phyloP scores from a whole-genome alignment of 345 rosid genomes.

The Moricandia arvensis region DNA sequence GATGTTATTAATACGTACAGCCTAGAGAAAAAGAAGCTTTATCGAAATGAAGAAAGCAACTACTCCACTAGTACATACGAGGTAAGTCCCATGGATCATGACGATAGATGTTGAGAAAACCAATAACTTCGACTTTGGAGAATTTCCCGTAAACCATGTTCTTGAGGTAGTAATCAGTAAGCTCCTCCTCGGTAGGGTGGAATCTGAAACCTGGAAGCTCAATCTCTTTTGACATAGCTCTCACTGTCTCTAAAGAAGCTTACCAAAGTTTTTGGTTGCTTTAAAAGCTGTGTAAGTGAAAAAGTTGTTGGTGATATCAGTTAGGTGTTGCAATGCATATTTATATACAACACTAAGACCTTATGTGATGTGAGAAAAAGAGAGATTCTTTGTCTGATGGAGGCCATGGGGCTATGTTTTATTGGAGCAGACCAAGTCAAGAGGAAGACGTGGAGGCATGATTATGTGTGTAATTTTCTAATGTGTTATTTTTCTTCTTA shows the following conservation, averaged over 20 bases:
- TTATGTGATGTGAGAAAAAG: background rate
- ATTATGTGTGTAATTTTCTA: background rate
- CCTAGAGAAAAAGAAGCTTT: background rate
- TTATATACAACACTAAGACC: constrained; percentile 25
- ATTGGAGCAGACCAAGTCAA: constrained; percentile 33
- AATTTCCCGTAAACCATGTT: constrained; percentile 59
- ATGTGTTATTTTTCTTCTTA: constrained; percentile 2
- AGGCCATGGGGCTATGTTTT: background rate
- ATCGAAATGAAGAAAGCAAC: background rate
- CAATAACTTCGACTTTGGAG: no score
- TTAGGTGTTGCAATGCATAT: constrained; percentile 11
- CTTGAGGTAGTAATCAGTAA: constrained; percentile 73
- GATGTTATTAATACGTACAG: background rate
- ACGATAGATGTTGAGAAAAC: no score
- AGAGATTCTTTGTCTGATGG: background rate
- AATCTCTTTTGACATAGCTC: constrained; percentile 40
- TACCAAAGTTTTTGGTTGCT: constrained; percentile 20
- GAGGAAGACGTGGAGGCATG: constrained; percentile 19
- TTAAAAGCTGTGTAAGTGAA: constrained; percentile 20
- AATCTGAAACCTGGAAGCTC: constrained; percentile 88
- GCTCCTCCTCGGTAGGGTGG: constrained; percentile 94
- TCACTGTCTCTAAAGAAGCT: constrained; percentile 11
- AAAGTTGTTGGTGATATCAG: constrained; percentile 25
- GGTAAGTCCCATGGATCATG: no score
- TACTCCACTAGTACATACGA: no score